Evolutionary conservation across 1,139 yeast species (phyloP), one percentile per base, ranked within the genome.

Genomic region (Arxiozyma heterogenica): DNA sequence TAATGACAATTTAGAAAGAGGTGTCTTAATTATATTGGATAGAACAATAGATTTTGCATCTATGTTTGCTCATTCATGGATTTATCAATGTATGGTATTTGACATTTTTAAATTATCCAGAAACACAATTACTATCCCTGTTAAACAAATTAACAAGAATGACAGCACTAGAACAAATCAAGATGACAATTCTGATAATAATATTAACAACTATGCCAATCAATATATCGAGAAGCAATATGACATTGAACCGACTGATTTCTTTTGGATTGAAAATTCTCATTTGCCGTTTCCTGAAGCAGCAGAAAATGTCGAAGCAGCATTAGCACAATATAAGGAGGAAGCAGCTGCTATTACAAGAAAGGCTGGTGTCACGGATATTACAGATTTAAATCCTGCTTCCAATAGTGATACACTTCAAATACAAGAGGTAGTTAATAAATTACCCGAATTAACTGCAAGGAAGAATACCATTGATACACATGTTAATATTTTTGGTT

Each of bases 61-160:
- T 30, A 91, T 93, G 98, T 84, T 94, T 68, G 81, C 94, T 1
- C 99, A 93, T 70, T 89, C 97, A 7, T 91, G 98, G 98, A 90
- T 95, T 52, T 93, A 93, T 68, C 96, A 93, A 73, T 90, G 97
- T 64, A 84, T 93, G 81, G 95, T 93, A 18, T 86, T 91, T 64
- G 99, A 93, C 68, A 95, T 90, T 12, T 88, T 94, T 69, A 80
- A 81, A 54, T 76, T 93, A 62, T 80, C 83, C 61, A 79, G 95
- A 66, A 91, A 91, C 69, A 81, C 91, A 47, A 83, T 88, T 58
- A 81, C 86, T 15, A 78, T 89, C 48, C 67, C 68, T 30, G 67
- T 69, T 25, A 46, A 46, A 46, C 75, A 77, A 52, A 66, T 64
- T 47, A 75, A 74, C 39, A 49, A 30, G 41, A 53, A 39, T 18